Conservation (phyloP, 2,329 filamentous ascomycete genomes). For the Arthroderma sp. region DNA sequence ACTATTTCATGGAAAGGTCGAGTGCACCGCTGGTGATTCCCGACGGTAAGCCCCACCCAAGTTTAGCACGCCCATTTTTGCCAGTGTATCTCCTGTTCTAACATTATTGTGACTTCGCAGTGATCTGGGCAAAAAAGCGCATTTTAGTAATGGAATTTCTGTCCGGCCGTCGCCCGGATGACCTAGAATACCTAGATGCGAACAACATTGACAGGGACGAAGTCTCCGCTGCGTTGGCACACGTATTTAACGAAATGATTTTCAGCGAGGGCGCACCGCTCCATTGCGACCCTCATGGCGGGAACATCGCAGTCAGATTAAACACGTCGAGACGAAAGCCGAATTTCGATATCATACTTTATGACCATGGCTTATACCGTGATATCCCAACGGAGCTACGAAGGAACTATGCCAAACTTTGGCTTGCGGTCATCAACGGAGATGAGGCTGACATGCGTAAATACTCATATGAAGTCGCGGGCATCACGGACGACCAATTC, state of each 20-base stretch:
- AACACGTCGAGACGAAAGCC: conserved; percentile 48
- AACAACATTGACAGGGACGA: conserved; percentile 88
- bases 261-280: conserved; percentile 79
- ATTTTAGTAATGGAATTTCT: conserved; percentile 95
- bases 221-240: conserved; percentile 77
- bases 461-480: conserved; percentile 79
- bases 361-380: conserved; percentile 93
- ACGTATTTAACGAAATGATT: conserved; percentile 99
- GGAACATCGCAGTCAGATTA: conserved; percentile 83
- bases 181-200: conserved; percentile 71
- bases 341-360: conserved; percentile 92
- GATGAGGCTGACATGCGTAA: conserved; percentile 76
- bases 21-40: conserved; percentile 78
- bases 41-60: conserved; percentile 31
- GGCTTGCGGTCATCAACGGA: conserved; percentile 87
- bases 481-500: conserved; percentile 79
- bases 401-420: conserved; percentile 87
- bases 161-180: conserved; percentile 73
- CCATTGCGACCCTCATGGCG: conserved; percentile 93
- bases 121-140: conserved; percentile 76
- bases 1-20: conserved; percentile 64
- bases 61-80: background rate
- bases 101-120: conserved; percentile 23
- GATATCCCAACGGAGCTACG: conserved; percentile 70
- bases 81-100: background rate